Percentiles rank a stretch among this genome's conserved stretches.
Conservation (phyloP, 345 rosid genomes). For the Lepidium sativum region DNA sequence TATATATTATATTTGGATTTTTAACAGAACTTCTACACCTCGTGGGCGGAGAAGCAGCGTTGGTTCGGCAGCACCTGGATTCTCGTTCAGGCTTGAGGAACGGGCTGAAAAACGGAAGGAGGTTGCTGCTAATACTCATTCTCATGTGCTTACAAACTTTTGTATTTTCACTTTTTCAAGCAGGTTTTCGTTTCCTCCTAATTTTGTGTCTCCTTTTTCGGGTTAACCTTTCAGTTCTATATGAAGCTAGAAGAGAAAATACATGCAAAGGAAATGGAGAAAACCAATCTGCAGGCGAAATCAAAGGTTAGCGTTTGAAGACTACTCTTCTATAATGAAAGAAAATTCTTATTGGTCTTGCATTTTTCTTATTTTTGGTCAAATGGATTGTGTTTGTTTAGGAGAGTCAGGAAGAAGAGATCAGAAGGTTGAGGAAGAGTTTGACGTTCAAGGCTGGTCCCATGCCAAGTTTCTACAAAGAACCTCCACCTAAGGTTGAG, state of each 20-base stretch:
- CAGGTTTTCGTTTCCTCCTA: neutral
- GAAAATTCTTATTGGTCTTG: neutral
- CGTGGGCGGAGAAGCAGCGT: slow-evolving; percentile 43
- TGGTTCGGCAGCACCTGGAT: slow-evolving; percentile 65
- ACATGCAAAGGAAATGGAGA: slow-evolving; percentile 83
- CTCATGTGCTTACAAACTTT: neutral
- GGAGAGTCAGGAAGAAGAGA: slow-evolving; percentile 94
- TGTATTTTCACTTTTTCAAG: neutral
- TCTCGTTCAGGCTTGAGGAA: slow-evolving; percentile 83
- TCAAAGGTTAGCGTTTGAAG: slow-evolving; percentile 51
- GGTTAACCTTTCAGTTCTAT: slow-evolving; percentile 49
- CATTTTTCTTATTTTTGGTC: neutral
- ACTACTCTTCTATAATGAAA: neutral
- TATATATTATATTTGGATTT: neutral
- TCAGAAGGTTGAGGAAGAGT: slow-evolving; percentile 83
- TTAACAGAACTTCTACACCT: slow-evolving; percentile 54
- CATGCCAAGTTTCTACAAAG: slow-evolving; percentile 94
- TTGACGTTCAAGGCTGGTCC: slow-evolving; percentile 92
- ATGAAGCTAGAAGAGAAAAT: slow-evolving; percentile 91
- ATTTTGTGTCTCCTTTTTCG: neutral
- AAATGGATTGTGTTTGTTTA: slow-evolving; percentile 27
- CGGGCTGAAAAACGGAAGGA: slow-evolving; percentile 94
- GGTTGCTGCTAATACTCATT: slow-evolving; percentile 32
- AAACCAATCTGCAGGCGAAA: slow-evolving; percentile 65
- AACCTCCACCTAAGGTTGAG: slow-evolving; percentile 88